phyloP scores from a whole-genome alignment of 768 basidiomycete species.

The Phlebiopsis gigantea region DNA sequence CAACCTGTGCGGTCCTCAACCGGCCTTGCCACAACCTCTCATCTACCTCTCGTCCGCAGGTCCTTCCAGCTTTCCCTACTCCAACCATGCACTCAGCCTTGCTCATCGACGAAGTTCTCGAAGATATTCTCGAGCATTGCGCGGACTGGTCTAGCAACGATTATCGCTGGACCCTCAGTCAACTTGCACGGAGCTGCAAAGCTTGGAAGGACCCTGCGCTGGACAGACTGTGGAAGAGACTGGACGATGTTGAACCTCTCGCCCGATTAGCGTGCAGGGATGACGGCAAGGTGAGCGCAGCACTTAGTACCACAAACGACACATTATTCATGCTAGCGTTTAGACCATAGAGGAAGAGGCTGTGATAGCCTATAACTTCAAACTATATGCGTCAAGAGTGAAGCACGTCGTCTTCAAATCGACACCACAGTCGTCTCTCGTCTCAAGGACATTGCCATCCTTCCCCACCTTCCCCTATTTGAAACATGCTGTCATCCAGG shows the following conservation, averaged over 20 bases:
- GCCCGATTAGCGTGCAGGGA: conserved; percentile 6
- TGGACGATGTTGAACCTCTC: conserved; percentile 18
- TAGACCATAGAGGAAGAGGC: not conserved
- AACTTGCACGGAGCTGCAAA: conserved; percentile 22
- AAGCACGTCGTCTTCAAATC: conserved; percentile 10
- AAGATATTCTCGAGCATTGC: conserved; percentile 22
- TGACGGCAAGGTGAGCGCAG: conserved; percentile 1
- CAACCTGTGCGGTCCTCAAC: conserved; percentile 5
- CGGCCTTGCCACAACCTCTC: not conserved
- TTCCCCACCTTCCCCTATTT: conserved; percentile 11
- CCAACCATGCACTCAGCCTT: conserved; percentile 22
- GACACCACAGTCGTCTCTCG: not conserved
- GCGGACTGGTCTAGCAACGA: conserved; percentile 14
- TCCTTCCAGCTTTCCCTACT: not conserved
- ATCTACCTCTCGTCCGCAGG: not conserved
- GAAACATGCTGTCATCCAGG: conserved; percentile 5
- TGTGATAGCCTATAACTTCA: too few relatives aligned
- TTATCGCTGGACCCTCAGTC: conserved; percentile 17
- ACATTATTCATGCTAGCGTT: too few relatives aligned
- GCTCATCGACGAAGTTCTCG: conserved; percentile 25
- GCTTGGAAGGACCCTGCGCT: conserved; percentile 24
- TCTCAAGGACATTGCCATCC: not conserved
- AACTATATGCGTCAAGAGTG: conserved; percentile 11
- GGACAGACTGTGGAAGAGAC: conserved; percentile 22
- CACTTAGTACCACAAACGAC: not conserved